Evolutionary conservation across 1,284 basidiomycete genomes (phyloP).

Genomic region (Cryptococcus sp.): DNA sequence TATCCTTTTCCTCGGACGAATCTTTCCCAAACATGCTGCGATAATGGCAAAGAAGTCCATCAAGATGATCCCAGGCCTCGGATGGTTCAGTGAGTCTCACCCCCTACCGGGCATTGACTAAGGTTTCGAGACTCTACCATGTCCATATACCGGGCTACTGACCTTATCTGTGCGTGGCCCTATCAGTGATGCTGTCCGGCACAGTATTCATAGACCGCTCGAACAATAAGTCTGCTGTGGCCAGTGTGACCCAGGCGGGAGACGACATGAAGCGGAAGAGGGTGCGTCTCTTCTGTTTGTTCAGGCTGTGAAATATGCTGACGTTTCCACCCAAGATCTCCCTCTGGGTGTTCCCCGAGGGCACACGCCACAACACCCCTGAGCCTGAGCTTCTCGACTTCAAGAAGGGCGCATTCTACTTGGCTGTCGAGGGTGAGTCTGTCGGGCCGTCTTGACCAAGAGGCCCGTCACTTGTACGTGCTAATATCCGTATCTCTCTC

Average conservation of each 20-base stretch:
- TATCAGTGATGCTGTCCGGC: slow-evolving; percentile 71
- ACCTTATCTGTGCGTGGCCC: not conserved
- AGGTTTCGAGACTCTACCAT: not conserved
- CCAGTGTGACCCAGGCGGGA: slow-evolving; percentile 75
- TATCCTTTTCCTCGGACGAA: slow-evolving; percentile 76
- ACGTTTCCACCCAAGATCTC: slow-evolving; percentile 56
- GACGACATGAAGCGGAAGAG: slow-evolving; percentile 71
- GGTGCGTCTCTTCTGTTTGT: slow-evolving; percentile 35
- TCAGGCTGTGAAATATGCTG: not conserved
- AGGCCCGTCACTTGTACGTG: not conserved
- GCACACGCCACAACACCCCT: slow-evolving; percentile 71
- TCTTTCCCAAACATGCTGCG: slow-evolving; percentile 77
- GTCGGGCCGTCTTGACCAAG: not conserved
- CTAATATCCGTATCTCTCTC: slow-evolving; percentile 1
- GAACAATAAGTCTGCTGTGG: slow-evolving; percentile 70
- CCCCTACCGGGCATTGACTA: no score
- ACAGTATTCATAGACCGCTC: slow-evolving; percentile 90
- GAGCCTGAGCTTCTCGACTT: slow-evolving; percentile 72
- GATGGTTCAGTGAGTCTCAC: slow-evolving; percentile 65
- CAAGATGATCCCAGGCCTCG: slow-evolving; percentile 77
- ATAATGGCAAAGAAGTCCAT: slow-evolving; percentile 96
- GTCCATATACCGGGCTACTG: not conserved
- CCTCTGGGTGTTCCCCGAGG: slow-evolving; percentile 90
- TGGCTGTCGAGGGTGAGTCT: slow-evolving; percentile 70
- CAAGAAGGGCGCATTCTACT: slow-evolving; percentile 98